A percentile compares a stretch with the other conserved stretches of the same genome.
phyloP scores from a whole-genome alignment of 331 rosid genomes.

The Pyrus hybrid region DNA sequence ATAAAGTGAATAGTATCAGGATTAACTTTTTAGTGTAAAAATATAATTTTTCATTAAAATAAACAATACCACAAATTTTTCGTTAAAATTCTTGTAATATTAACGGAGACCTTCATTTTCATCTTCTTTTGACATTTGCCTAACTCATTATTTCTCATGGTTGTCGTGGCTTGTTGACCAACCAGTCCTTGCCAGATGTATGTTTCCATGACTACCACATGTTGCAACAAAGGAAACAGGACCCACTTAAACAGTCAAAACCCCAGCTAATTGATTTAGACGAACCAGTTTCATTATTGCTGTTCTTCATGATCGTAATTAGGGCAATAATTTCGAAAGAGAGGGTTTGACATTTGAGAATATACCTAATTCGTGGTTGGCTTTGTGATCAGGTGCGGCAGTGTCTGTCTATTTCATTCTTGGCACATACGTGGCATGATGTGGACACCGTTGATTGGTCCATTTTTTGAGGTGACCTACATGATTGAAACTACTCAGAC shows the following conservation, averaged over 20 bases:
- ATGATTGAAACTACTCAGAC: constrained; percentile 7
- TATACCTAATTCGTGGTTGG: neutral
- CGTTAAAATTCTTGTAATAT: too few species aligned
- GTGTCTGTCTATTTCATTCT: neutral
- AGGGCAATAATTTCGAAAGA: neutral
- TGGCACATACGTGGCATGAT: constrained; percentile 8
- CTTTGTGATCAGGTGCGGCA: constrained; percentile 3
- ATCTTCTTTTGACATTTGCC: constrained; percentile 6
- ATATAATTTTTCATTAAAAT: too few species aligned
- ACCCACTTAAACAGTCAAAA: constrained; percentile 13
- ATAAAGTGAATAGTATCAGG: too few species aligned
- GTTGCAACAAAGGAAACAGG: constrained; percentile 47
- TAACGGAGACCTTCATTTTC: neutral
- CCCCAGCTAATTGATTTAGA: neutral
- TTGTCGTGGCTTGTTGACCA: constrained; percentile 2
- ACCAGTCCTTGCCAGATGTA: constrained; percentile 9
- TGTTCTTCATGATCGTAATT: neutral
- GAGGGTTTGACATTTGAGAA: neutral
- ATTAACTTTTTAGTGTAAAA: too few species aligned
- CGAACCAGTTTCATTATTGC: neutral
- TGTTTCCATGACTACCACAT: constrained; percentile 2
- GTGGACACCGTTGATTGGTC: neutral
- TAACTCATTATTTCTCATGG: neutral
- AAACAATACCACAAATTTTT: too few species aligned
- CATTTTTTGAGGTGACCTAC: constrained; percentile 6